Evolutionary conservation across 371 early-diverging fungal species (phyloP), one percentile per base, ranked within the genome.

Genomic region (Nosema granulosis): DNA sequence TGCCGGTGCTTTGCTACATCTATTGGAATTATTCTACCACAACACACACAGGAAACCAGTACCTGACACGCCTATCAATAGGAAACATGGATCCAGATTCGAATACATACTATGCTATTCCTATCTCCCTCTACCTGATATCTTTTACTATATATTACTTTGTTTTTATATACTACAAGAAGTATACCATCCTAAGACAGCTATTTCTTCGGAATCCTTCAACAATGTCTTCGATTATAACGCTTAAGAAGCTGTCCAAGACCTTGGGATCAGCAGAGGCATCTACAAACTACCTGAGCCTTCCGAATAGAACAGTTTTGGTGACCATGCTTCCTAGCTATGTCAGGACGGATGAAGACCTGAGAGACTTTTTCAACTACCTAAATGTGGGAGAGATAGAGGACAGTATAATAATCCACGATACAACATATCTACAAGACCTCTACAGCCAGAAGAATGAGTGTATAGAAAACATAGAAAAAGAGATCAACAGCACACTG

Each of bases 81-180:
- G 37, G 58, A 16, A 70, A 50, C 13, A 29, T 58, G 18, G 43
- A 35, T 18, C 54, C 68, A 0, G 26, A 65, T 62, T 50, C 29
- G 12, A 34, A 22, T 1, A 38, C 26, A 2, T 71, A 71, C 59
- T 32, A 32, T 9, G 1, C 58, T 11, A 51, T 76, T 12, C 32
- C 80, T 20, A 28, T 79, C 38, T 22, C 51, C 12, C 54, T 74
- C 4, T 83, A 82, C 75, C 13, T 83, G 2, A 72, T 79, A 1
- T 79, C 82, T 22, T 12, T 68, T 0, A 35, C 82, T 32, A 54
- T 86, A 9, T 68, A 81, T n/a, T 85, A 85, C 72, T 66, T 85
- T 18, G 43, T 86, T n/a, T 86, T 79, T 68, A 81, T 81, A 18
- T 85, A 84, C 61, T 84, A 81, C 58, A 82, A 84, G 61, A 82